Evolutionary conservation across 352 stramenopile genomes (phyloP), one percentile per base, ranked within the genome.

Genomic region (Pythium rhizo-oryzae): DNA sequence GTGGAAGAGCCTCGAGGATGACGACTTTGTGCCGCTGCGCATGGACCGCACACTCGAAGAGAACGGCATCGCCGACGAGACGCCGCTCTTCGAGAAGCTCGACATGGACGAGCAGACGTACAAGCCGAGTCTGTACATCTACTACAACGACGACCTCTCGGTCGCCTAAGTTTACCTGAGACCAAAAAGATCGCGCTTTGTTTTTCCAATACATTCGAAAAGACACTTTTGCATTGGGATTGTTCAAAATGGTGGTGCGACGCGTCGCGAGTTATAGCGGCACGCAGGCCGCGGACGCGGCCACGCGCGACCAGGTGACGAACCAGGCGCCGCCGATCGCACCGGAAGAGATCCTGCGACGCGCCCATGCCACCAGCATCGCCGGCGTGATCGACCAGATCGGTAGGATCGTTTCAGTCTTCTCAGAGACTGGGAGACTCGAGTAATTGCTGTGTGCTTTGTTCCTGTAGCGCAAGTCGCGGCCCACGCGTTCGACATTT

Each of bases 61-160:
- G 60, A 97, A 97, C 65, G 91, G 92, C 12, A 86, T 98, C 59
- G 46, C 61, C 1, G 93, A 98, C 63, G 91, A 98, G 55, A 81
- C 83, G 21, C 25, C 71, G 2, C 65, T 89, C 16, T 93, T 98
- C 44, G 85, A 96, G 64, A 81, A 80, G 59, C 84, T 97, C 35
- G 79, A 90, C 70, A 95, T 97, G 75, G 84, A 96, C 63, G 84
- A 91, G 41, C 90, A 97, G n/a, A 65, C 79, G 35, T 97, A 85
- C 71, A 95, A 95, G 33, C 92, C 92, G 9, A 90, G 85, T 8
- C 59, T 98, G 21, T 90, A 97, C 70, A 79, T 98, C 39, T 98
- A 98, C 82, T 98, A 91, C 63, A 97, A 98, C 70, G 93, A 98
- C 71, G 93, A 98, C 70, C 80, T 98, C 44, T 97, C 93, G 28